Base-by-base conservation (phyloP, 345 rosid species). In the Sonneratia caseolaris region DNA sequence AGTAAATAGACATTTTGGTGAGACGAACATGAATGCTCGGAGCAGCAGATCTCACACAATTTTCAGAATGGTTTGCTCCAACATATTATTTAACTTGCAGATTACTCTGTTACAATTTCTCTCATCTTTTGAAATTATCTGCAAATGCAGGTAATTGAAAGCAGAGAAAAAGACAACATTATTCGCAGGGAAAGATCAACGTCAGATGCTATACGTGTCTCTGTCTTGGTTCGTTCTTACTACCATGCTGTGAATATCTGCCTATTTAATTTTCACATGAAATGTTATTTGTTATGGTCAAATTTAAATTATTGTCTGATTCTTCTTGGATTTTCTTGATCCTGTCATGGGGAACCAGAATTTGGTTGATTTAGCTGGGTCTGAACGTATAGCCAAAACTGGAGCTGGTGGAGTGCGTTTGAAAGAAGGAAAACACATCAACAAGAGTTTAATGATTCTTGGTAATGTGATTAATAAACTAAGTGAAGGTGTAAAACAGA, bases 31-130 rank as follows among this genome's bases (percentile, higher is more conserved):
- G 97, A 92, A 92, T 76, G 87, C 83, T 74, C 88, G 92, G 32
- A 95, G 97, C 82, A 92, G 99, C 80, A 92, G 97, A 76, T 95
- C 99, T 35, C 99, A 95, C 85, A 90, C 97, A 12, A 90, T 95
- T 77, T 92, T 95, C 73, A 86, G 97, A 86, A 95, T 89, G 99
- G 99, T 95, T 87, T 14, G 66, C 37, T 45, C 62, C 42, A 35
- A 32, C 69, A 64, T 43, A 43, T 68, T n/a, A 72, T 16, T 15
- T 37, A 45, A 24, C 70, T 43, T 19, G 45, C 35, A 10, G 62
- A 35, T 21, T 5, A 45, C 37, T 19, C 24, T 38, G 10, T 68
- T 69, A 14, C 48, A 59, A 7, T 48, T 64, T 24, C 32, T 64
- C 7, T 37, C 6, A 37, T 66, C 16, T 38, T 45, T 4, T 15